A percentile compares a stretch with the other conserved stretches of the same genome.
These are phyloP conservation scores for Penicillium herquei DNA, from an alignment of 495 filamentous ascomycete species.

Conservation along the genomic window DNA sequence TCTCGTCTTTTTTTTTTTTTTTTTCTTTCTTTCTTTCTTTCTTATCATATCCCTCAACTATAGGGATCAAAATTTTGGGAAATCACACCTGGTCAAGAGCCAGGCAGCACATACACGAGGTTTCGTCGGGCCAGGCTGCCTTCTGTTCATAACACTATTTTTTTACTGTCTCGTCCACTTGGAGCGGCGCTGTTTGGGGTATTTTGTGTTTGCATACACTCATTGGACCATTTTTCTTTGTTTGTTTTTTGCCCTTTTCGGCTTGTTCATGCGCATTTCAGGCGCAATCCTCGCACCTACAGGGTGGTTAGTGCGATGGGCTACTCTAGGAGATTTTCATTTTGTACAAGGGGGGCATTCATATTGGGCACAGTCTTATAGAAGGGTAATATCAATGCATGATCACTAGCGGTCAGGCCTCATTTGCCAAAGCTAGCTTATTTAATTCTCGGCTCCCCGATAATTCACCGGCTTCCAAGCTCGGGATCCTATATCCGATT, in stretches of 20 bases:
- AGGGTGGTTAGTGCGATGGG: slow-evolving; percentile 1
- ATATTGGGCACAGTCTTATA: slow-evolving; percentile 18
- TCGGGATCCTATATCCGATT: not conserved
- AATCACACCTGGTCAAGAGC: slow-evolving; percentile 6
- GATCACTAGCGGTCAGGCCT: not conserved
- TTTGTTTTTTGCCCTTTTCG: slow-evolving; percentile 1
- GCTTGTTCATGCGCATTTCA: slow-evolving; percentile 7
- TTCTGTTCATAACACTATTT: slow-evolving; percentile 23
- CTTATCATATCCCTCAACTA: not conserved
- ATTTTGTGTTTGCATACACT: slow-evolving; percentile 13
- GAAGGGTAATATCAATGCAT: slow-evolving; percentile 20
- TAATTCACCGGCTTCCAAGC: not conserved
- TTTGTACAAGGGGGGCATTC: slow-evolving; percentile 24
- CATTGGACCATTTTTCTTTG: slow-evolving; percentile 12
- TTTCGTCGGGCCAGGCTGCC: slow-evolving; percentile 6
- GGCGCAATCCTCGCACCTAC: slow-evolving; percentile 1
- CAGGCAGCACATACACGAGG: slow-evolving; percentile 17
- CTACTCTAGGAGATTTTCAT: slow-evolving; percentile 19
- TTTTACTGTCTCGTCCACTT: slow-evolving; percentile 7
- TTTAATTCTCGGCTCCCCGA: not conserved
- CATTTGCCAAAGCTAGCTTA: not conserved
- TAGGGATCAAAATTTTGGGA: slow-evolving; percentile 5
- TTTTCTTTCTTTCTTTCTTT: slow-evolving; percentile 3
- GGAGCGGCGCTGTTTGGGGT: slow-evolving; percentile 15
- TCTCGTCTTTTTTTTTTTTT: slow-evolving; percentile 6